Base-by-base conservation (phyloP, 1,284 basidiomycete species). In the Pseudozyma pruni region DNA sequence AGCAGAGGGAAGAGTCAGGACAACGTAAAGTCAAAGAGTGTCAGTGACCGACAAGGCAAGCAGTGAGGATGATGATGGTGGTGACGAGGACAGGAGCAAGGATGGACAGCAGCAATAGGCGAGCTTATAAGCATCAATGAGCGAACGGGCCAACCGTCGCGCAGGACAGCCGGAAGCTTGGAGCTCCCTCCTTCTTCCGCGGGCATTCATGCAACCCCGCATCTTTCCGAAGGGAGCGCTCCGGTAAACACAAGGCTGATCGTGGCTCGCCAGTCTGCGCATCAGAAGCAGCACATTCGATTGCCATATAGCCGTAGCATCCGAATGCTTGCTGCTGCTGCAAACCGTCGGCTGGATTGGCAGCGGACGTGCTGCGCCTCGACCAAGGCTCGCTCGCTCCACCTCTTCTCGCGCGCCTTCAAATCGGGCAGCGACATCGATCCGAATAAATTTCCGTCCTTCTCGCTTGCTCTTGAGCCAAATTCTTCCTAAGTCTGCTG, bases 171-270 rank as follows among this genome's bases (percentile, higher is more conserved):
- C 39, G 13, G 37, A 38, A 20, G 17, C 37, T 19, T 38, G 7
- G 11, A 6, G 6, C 11, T 29, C 23, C 17, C 8, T 19, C 9
- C 29, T 11, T 23, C 8, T 32, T 32, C 35, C 35, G 46, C 31
- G 11, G 17, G 13, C 11, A 8, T 8, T 42, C 22, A 61, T 61
- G 54, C 57, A 61, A 23, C 19, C 39, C 66, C 58, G 66, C 66
- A 60, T 57, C 58, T 69, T 56, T 70, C 56, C 60, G 59, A 57
- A 23, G 39, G 55, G 31, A 52, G 47, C 45, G 54, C 44, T 39
- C 46, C 33, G 43, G 27, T 13, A 3, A 29, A 29, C 27, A 29
- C 27, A 29, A 11, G 6, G 27, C 11, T 11, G 11, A 29, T 6
- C 27, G 6, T 29, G 27, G 27, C 11, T 6, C 11, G 27, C 27